These are phyloP conservation scores for Phytophthora tentaculata DNA, from an alignment of 352 stramenopile species.

Conservation along the genomic window DNA sequence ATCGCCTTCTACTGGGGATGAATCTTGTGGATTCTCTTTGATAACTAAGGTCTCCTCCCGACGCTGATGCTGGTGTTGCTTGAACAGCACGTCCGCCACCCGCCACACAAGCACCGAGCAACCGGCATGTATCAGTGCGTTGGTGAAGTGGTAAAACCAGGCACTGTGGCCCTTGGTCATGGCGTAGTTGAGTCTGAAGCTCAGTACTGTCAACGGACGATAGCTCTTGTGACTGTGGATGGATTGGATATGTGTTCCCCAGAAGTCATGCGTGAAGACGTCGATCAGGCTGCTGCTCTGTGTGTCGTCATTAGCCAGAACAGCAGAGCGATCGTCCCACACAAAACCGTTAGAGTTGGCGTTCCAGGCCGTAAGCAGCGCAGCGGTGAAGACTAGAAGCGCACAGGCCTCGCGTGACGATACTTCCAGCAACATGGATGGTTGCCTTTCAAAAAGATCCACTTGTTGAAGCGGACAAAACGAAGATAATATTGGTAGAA, in stretches of 20 bases:
- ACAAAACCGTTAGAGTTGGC: slow-evolving; percentile 76
- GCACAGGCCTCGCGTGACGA: slow-evolving; percentile 14
- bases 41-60: neutral
- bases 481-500: neutral
- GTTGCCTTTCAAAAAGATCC: neutral
- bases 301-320: slow-evolving; percentile 75
- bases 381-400: slow-evolving; percentile 37
- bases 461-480: slow-evolving; percentile 10
- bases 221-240: slow-evolving; percentile 89
- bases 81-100: slow-evolving; percentile 47
- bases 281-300: slow-evolving; percentile 39
- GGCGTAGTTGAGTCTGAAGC: slow-evolving; percentile 70
- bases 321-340: slow-evolving; percentile 90
- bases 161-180: slow-evolving; percentile 57
- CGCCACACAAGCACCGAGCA: slow-evolving; percentile 67
- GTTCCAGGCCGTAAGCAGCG: slow-evolving; percentile 60
- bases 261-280: slow-evolving; percentile 89
- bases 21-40: slow-evolving; percentile 31
- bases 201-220: slow-evolving; percentile 80
- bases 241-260: slow-evolving; percentile 72
- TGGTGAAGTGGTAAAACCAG: slow-evolving; percentile 73
- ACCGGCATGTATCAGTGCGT: slow-evolving; percentile 71
- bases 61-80: slow-evolving; percentile 23
- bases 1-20: neutral
- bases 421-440: slow-evolving; percentile 33